A percentile compares a stretch with the other conserved stretches of the same genome.
Evolutionary conservation across 2,329 filamentous ascomycete species (phyloP).

Genomic region (Aspergillus pseudoterreus): DNA sequence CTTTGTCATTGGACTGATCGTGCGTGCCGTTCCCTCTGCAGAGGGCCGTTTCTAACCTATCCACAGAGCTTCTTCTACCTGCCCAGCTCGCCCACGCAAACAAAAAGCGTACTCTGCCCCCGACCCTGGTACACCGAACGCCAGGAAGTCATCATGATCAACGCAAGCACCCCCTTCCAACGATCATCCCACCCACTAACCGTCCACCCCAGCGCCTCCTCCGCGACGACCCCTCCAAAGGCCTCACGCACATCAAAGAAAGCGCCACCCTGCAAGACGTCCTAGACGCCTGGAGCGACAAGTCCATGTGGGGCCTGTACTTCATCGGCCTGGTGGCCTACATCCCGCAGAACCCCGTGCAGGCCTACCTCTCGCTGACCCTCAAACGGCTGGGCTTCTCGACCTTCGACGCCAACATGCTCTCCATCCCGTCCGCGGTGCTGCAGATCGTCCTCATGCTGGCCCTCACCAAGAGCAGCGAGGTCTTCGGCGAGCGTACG

Average conservation of each 20-base stretch:
- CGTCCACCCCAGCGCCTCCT: constrained; percentile 39
- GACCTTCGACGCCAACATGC: constrained; percentile 30
- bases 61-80: constrained; percentile 25
- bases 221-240: constrained; percentile 54
- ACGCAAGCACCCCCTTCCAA: constrained; percentile 9
- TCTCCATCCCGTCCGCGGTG: constrained; percentile 24
- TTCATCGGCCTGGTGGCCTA: constrained; percentile 43
- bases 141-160: constrained; percentile 28
- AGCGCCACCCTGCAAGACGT: constrained; percentile 43
- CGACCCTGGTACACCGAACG: constrained; percentile 25
- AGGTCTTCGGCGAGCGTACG: constrained; percentile 51
- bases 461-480: constrained; percentile 43
- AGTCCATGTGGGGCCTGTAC: constrained; percentile 50
- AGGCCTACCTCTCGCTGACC: constrained; percentile 54
- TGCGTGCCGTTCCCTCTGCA: constrained; percentile 21
- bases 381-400: constrained; percentile 35
- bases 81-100: constrained; percentile 25
- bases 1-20: constrained; percentile 37
- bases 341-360: constrained; percentile 48
- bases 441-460: constrained; percentile 53
- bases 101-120: constrained; percentile 20
- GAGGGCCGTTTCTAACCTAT: background rate
- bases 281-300: constrained; percentile 44
- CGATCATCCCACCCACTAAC: background rate
- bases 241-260: constrained; percentile 45